A percentile compares a stretch with the other conserved stretches of the same genome.
Conservation (phyloP, 2,329 filamentous ascomycete species). For the Beauveria sp. region DNA sequence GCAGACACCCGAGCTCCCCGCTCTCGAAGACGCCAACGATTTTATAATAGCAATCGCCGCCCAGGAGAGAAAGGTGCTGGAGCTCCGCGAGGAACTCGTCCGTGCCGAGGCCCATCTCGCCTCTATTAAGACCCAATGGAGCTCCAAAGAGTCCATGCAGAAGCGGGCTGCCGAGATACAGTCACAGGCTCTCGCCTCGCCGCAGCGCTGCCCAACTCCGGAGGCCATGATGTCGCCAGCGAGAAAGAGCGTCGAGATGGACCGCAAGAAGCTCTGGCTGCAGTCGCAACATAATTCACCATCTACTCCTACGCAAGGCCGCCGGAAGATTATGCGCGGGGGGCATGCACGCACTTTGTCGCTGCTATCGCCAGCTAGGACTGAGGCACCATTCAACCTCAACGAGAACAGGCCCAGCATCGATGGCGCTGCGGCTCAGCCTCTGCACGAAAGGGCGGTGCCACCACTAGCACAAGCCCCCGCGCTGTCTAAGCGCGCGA, state of each 20-base stretch:
- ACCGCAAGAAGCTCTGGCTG: conserved; percentile 64
- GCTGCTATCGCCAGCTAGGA: conserved; percentile 63
- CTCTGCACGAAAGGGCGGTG: conserved; percentile 19
- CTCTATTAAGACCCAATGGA: conserved; percentile 77
- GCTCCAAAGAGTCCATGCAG: conserved; percentile 65
- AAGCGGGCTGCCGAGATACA: conserved; percentile 62
- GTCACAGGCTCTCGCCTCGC: conserved; percentile 38
- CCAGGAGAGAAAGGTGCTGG: conserved; percentile 84
- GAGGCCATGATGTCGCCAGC: conserved; percentile 25
- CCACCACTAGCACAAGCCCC: conserved; percentile 26
- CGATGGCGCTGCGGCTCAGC: background rate
- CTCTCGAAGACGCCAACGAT: conserved; percentile 50
- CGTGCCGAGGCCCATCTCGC: conserved; percentile 72
- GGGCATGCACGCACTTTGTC: conserved; percentile 62
- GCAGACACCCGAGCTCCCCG: conserved; percentile 34
- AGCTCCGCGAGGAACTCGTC: conserved; percentile 81
- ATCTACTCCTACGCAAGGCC: conserved; percentile 31
- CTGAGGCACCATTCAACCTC: conserved; percentile 34
- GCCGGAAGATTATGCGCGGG: conserved; percentile 61
- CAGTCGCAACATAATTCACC: conserved; percentile 31
- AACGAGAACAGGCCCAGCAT: conserved; percentile 27
- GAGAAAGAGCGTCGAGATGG: conserved; percentile 53
- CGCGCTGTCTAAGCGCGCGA: conserved; percentile 46
- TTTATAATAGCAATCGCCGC: conserved; percentile 87
- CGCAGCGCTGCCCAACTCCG: conserved; percentile 15